Percentiles rank a stretch among this genome's conserved stretches.
Evolutionary conservation across 1,284 basidiomycete species (phyloP).

Genomic region (Ustilago hordei): DNA sequence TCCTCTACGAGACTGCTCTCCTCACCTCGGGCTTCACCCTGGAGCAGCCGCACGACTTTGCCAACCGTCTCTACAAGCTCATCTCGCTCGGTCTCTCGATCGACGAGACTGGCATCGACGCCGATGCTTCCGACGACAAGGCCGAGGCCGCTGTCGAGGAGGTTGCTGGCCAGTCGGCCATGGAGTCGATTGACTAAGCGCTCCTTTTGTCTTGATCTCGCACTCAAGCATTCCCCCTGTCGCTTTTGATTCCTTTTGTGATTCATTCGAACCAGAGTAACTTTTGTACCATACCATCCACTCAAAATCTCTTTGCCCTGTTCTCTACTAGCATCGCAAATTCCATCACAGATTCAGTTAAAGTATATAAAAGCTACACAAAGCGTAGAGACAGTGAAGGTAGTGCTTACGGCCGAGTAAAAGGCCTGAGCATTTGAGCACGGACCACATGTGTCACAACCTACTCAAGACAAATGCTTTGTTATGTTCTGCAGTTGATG

Average conservation of each 20-base stretch:
- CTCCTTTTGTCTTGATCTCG: neutral
- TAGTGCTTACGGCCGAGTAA: too few species aligned
- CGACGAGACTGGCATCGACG: slow-evolving; percentile 68
- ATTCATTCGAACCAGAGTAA: slow-evolving; percentile 3
- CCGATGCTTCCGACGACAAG: slow-evolving; percentile 43
- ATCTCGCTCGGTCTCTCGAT: slow-evolving; percentile 78
- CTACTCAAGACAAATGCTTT: too few species aligned
- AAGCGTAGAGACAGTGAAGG: too few species aligned
- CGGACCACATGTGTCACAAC: too few species aligned
- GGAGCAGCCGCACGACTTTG: slow-evolving; percentile 93
- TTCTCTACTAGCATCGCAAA: slow-evolving; percentile 9
- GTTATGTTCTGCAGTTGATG: too few species aligned
- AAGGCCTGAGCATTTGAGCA: too few species aligned
- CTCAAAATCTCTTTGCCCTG: slow-evolving; percentile 8
- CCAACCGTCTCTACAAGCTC: slow-evolving; percentile 97
- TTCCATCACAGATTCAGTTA: slow-evolving; percentile 6
- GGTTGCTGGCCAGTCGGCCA: slow-evolving; percentile 66
- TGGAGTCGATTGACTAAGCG: slow-evolving; percentile 69
- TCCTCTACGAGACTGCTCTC: slow-evolving; percentile 96
- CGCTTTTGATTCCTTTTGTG: slow-evolving; percentile 4
- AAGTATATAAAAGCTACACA: too few species aligned
- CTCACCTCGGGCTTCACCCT: slow-evolving; percentile 82
- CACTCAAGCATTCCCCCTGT: slow-evolving; percentile 5
- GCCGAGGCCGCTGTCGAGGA: slow-evolving; percentile 54
- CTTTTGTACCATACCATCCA: slow-evolving; percentile 25